Evolutionary conservation across 2,329 filamentous ascomycete genomes (phyloP), one percentile per base, ranked within the genome.

Genomic region (Monilinia fructigena): DNA sequence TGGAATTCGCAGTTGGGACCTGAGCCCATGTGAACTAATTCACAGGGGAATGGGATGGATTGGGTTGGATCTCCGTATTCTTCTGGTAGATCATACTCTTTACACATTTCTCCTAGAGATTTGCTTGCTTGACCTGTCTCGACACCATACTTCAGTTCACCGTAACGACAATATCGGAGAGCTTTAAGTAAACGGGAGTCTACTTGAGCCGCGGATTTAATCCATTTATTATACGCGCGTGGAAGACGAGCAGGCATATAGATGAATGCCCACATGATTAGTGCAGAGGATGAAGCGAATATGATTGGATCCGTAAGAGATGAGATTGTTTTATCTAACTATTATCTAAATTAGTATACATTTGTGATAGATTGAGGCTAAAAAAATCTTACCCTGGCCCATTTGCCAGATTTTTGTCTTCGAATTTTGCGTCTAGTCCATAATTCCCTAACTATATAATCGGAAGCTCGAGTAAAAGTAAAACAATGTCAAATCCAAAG

Each of bases 241-340:
- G 92, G 92, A 1, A 96, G 82, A 26, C 85, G 83, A 47, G 85
- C 82, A 0, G 92, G 91, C 12, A 81, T 77, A 79, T 94, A 96
- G 76, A 96, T 89, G 90, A 91, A 96, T 23, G 91, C 85, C 89
- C 91, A 94, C 92, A 96, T 96, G 71, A 96, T 88, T 48, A 91
- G 79, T 28, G 88, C 89, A 50, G 85, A 87, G 26, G 90, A 93
- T 45, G 83, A 77, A 55, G 89, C 86, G 76, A 96, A 96, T 23
- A 93, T 79, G 7, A 84, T 78, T 4, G 90, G 85, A 74, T 94
- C 89, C n/a, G 86, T 80, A 48, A 86, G 75, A 12, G 70, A 76
- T 31, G 79, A 79, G 68, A 81, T 70, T 31, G 77, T 67, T 58
- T 67, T 67, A 70, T 79, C 66, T 74, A 76, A 59, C 74, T 77